A percentile compares a stretch with the other conserved stretches of the same genome.
Conservation (phyloP, 2,329 filamentous ascomycete genomes). For the Amphichorda felina region DNA sequence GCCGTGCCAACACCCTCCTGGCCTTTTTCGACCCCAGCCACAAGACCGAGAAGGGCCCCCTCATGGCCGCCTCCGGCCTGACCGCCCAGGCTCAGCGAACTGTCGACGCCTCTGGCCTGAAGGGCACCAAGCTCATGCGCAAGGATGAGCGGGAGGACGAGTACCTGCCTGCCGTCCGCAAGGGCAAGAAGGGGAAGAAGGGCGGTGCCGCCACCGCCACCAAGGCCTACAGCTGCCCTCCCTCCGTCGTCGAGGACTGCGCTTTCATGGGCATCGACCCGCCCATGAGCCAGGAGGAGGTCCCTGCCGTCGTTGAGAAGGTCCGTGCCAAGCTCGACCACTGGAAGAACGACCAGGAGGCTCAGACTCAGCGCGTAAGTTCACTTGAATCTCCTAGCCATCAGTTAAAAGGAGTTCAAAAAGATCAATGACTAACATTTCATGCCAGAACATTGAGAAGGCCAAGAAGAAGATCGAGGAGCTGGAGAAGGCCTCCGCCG, state of each 20-base stretch:
- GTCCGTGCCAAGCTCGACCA: conserved; percentile 81
- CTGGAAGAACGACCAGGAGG: conserved; percentile 85
- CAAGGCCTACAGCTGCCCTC: conserved; percentile 68
- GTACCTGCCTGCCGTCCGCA: conserved; percentile 71
- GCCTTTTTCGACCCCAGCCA: conserved; percentile 78
- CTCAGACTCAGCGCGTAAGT: conserved; percentile 81
- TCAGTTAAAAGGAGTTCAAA: too few species aligned
- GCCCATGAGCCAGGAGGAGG: conserved; percentile 74
- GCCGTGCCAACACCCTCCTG: conserved; percentile 76
- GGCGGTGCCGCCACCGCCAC: conserved; percentile 34
- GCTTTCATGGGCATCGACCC: conserved; percentile 74
- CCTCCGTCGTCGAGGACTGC: conserved; percentile 86
- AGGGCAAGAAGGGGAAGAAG: conserved; percentile 77
- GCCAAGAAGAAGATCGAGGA: conserved; percentile 91
- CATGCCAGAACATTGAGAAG: conserved; percentile 78
- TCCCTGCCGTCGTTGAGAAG: conserved; percentile 72
- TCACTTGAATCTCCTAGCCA: too few species aligned
- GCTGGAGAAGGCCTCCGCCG: conserved; percentile 52
- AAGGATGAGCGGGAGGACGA: conserved; percentile 85
- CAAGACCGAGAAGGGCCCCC: conserved; percentile 53
- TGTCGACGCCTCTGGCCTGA: conserved; percentile 72
- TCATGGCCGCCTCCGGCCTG: conserved; percentile 58
- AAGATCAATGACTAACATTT: conserved; percentile 9
- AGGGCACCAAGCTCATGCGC: conserved; percentile 71
- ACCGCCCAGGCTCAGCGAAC: conserved; percentile 70